A percentile compares a stretch with the other conserved stretches of the same genome.
These are phyloP conservation scores for Cercospora brassicicola DNA, from an alignment of 2,329 filamentous ascomycete species.

Conservation along the genomic window DNA sequence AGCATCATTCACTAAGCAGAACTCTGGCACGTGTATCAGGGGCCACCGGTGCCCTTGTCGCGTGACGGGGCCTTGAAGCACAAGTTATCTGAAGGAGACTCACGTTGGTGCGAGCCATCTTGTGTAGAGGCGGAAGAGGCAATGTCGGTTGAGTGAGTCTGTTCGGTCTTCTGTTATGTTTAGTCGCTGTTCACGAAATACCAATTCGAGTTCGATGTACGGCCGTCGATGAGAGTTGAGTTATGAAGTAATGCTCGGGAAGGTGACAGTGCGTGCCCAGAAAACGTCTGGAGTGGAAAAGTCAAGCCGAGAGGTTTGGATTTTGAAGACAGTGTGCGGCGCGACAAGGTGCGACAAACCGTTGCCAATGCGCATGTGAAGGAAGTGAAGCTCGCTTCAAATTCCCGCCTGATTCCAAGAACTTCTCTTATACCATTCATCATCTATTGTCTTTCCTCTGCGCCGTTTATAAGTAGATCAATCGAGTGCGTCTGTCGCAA, in stretches of 20 bases:
- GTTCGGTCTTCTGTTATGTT: neutral
- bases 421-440: neutral
- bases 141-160: neutral
- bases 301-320: neutral
- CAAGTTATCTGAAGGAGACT: neutral
- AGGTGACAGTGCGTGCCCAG: neutral
- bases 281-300: neutral
- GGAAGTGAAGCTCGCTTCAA: slow-evolving; percentile 4
- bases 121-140: neutral
- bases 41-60: neutral
- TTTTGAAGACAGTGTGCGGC: neutral
- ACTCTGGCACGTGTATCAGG: neutral
- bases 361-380: neutral
- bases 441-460: neutral
- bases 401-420: neutral
- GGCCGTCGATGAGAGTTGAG: neutral
- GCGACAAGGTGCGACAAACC: neutral
- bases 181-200: too few species aligned
- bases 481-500: neutral
- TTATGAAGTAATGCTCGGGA: neutral
- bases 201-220: neutral
- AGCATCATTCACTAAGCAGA: neutral
- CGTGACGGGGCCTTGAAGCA: neutral
- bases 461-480: neutral
- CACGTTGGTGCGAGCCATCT: neutral